Evolutionary conservation across 495 filamentous ascomycete genomes (phyloP).

Genomic region (Alectoria sarmentosa): DNA sequence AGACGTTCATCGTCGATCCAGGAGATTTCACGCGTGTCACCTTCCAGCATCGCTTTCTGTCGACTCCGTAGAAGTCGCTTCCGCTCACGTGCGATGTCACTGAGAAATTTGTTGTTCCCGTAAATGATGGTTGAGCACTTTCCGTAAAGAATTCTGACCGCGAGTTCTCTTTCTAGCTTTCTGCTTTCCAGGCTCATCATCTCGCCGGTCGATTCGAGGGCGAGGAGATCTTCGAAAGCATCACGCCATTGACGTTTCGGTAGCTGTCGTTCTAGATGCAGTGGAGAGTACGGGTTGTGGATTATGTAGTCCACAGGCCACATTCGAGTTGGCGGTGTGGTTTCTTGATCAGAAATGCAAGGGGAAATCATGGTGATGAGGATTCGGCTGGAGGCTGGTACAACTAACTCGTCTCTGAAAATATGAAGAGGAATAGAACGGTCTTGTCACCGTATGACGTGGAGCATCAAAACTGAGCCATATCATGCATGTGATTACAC

Average conservation of each 20-base stretch:
- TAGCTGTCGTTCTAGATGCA: slow-evolving; percentile 5
- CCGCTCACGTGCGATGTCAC: neutral
- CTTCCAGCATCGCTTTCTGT: neutral
- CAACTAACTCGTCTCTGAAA: no score
- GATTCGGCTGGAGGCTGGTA: no score
- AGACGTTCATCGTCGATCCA: neutral
- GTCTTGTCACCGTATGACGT: no score
- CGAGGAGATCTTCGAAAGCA: slow-evolving; percentile 22
- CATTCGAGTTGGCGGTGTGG: neutral
- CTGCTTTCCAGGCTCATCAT: slow-evolving; percentile 11
- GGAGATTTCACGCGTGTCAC: neutral
- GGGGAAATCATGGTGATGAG: no score
- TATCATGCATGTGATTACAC: no score
- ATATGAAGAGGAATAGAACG: no score
- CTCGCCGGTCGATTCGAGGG: slow-evolving; percentile 11
- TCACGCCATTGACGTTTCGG: slow-evolving; percentile 14
- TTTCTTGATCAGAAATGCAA: no score
- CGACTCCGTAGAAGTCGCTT: neutral
- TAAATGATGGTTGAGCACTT: neutral
- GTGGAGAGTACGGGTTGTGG: slow-evolving; percentile 16
- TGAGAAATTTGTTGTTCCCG: neutral
- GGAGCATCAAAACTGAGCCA: no score
- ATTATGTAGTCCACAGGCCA: slow-evolving; percentile 16
- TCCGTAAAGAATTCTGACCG: neutral
- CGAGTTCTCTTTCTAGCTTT: neutral